Percentiles rank a stretch among this genome's conserved stretches.
These are phyloP conservation scores for Alternaria hordeiaustralica DNA, from an alignment of 2,329 filamentous ascomycete species.

Conservation along the genomic window DNA sequence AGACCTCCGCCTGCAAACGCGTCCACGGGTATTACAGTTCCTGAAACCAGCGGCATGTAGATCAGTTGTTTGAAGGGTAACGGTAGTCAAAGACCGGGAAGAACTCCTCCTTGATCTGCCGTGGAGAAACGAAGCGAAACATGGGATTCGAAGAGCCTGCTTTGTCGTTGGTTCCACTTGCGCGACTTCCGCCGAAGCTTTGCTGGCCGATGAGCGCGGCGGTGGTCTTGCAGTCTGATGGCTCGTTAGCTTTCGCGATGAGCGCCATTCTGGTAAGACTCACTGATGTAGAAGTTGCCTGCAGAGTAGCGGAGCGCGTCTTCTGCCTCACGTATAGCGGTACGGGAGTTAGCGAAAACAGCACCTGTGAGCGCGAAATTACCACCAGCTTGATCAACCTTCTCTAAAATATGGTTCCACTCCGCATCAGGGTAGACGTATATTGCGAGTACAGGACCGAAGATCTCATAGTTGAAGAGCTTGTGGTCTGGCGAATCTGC, in stretches of 20 bases:
- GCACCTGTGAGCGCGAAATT: constrained; percentile 76
- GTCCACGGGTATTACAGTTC: neutral
- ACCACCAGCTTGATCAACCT: constrained; percentile 68
- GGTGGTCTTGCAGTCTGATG: constrained; percentile 35
- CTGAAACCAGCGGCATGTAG: neutral
- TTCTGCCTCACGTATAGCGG: constrained; percentile 70
- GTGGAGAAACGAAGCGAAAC: constrained; percentile 60
- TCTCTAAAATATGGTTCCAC: constrained; percentile 60
- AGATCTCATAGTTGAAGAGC: constrained; percentile 78
- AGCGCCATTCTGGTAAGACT: constrained; percentile 10
- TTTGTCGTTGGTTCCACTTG: constrained; percentile 63
- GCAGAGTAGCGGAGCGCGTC: constrained; percentile 73
- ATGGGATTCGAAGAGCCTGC: constrained; percentile 59
- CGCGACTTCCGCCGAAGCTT: constrained; percentile 59
- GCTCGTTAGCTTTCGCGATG: neutral
- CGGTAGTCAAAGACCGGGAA: constrained; percentile 53
- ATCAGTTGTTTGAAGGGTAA: constrained; percentile 57
- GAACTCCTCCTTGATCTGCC: constrained; percentile 62
- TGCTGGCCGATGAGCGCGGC: constrained; percentile 55
- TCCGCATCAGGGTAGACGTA: constrained; percentile 77
- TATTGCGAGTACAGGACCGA: constrained; percentile 76
- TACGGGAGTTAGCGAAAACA: constrained; percentile 73
- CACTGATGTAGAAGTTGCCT: constrained; percentile 81
- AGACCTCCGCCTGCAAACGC: neutral
- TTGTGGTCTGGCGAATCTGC: constrained; percentile 74